A percentile compares a stretch with the other conserved stretches of the same genome.
Evolutionary conservation across 176 grass and related monocot species (phyloP).

Genomic region (Oryza meyeriana): DNA sequence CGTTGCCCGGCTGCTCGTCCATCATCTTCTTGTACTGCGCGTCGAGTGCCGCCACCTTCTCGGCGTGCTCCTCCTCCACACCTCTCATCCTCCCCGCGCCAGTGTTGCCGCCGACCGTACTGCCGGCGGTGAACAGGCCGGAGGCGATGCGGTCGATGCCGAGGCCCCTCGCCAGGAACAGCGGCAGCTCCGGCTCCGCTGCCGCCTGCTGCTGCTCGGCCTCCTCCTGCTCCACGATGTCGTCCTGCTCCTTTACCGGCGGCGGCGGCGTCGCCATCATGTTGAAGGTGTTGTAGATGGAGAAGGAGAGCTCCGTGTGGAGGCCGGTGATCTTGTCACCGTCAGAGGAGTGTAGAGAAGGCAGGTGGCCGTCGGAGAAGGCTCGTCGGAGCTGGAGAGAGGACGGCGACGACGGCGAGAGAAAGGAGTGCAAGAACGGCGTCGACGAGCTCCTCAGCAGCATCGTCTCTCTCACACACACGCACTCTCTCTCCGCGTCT

Average conservation of each 20-base stretch:
- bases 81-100: not conserved
- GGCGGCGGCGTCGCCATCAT: not conserved
- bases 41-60: conserved; percentile 49
- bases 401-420: not conserved
- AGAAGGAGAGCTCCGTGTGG: conserved; percentile 63
- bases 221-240: not conserved
- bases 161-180: conserved; percentile 87
- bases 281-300: conserved; percentile 44
- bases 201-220: not conserved
- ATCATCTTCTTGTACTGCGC: conserved; percentile 75
- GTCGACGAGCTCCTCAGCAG: conserved; percentile 53
- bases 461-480: conserved; percentile 29
- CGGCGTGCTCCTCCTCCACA: conserved; percentile 21
- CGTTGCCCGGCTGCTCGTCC: conserved; percentile 76
- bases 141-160: conserved; percentile 87
- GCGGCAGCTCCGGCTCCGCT: conserved; percentile 42
- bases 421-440: conserved; percentile 37
- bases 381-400: conserved; percentile 43
- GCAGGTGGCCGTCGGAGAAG: conserved; percentile 61
- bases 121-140: conserved; percentile 46
- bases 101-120: not conserved
- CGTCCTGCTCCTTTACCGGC: not conserved
- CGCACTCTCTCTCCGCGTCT: not conserved
- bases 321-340: conserved; percentile 4
- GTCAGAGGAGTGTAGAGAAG: conserved; percentile 21